Base-by-base conservation (phyloP, 75 land plant genomes). In the Selaginella moellendorffii region DNA sequence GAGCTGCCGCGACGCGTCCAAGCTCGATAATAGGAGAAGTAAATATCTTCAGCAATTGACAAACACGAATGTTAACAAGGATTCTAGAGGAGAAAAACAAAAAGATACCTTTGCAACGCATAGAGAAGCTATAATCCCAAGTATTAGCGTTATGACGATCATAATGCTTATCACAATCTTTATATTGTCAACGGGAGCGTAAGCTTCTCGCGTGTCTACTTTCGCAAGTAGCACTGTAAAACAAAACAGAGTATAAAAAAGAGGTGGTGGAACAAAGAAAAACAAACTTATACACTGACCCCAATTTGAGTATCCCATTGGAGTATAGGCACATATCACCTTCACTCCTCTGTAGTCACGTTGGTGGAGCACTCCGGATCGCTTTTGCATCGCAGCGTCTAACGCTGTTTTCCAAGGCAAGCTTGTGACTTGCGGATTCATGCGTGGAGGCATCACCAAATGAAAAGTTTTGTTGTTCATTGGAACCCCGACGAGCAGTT, bases 1-100 rank as follows among this genome's bases (percentile, higher is more conserved):
- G 72, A 52, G 71, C 75, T 28, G 63, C 29, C 25, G 75, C 75
- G 52, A 62, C 71, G 52, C 63, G 67, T 67, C 71, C 71, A 28
- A 73, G 54, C 52, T 73, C 75, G 52, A 73, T 68, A 31, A 73
- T 73, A 28, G 75, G 75, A 27, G 71, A 27, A n/a, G 71, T 73
- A 25, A 73, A 61, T 12, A 73, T 52, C 75, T 73, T 65, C n/a
- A 67, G 26, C 1, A 36, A 5, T 36, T 36, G 14, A 36, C 14
- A 5, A 36, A 36, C n/a, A n/a, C n/a, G n/a, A n/a, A n/a, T n/a
- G n/a, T n/a, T n/a, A n/a, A n/a, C n/a, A n/a, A n/a, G n/a, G n/a
- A n/a, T n/a, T n/a, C n/a, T n/a, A n/a, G n/a, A n/a, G n/a, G n/a
- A n/a, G n/a, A n/a, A n/a, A n/a, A n/a, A n/a, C n/a, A n/a, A 36